Evolutionary conservation across 371 early-diverging fungal species (phyloP).

Genomic region (Furculomyces boomerangus): DNA sequence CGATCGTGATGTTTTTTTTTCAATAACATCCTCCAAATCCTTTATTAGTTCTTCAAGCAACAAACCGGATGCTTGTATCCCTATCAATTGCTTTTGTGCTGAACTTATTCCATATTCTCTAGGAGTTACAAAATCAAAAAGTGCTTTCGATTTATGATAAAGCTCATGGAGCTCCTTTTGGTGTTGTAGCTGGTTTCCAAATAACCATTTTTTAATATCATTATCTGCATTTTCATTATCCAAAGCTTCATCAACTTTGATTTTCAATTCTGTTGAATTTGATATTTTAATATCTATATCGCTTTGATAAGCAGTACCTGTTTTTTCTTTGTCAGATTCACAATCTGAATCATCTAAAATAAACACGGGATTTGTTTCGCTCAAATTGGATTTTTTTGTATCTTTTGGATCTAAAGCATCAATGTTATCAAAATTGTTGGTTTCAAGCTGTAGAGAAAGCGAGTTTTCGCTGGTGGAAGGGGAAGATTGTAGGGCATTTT

Average conservation of each 20-base stretch:
- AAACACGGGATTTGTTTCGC: not conserved
- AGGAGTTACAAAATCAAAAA: slow-evolving; percentile 88
- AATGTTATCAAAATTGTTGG: not conserved
- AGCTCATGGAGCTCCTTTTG: slow-evolving; percentile 34
- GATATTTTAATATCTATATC: not conserved
- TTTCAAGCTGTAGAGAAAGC: not conserved
- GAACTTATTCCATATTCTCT: slow-evolving; percentile 79
- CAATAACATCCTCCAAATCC: slow-evolving; percentile 36
- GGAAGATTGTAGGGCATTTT: not conserved
- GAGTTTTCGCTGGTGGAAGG: not conserved
- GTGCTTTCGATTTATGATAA: slow-evolving; percentile 57
- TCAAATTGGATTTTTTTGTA: not conserved
- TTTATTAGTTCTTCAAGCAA: slow-evolving; percentile 55
- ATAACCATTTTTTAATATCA: not conserved
- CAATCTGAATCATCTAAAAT: not conserved
- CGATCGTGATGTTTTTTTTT: slow-evolving; percentile 21
- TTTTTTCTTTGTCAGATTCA: not conserved
- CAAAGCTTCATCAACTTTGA: not conserved
- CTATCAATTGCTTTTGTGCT: slow-evolving; percentile 74
- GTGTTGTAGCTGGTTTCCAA: slow-evolving; percentile 7
- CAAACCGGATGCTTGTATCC: slow-evolving; percentile 54
- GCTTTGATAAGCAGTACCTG: not conserved
- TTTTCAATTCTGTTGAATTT: not conserved
- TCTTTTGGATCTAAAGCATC: not conserved
- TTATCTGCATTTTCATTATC: not conserved